Evolutionary conservation across 768 basidiomycete genomes (phyloP), one percentile per base, ranked within the genome.

Genomic region (Hygrophorus pudorinus): DNA sequence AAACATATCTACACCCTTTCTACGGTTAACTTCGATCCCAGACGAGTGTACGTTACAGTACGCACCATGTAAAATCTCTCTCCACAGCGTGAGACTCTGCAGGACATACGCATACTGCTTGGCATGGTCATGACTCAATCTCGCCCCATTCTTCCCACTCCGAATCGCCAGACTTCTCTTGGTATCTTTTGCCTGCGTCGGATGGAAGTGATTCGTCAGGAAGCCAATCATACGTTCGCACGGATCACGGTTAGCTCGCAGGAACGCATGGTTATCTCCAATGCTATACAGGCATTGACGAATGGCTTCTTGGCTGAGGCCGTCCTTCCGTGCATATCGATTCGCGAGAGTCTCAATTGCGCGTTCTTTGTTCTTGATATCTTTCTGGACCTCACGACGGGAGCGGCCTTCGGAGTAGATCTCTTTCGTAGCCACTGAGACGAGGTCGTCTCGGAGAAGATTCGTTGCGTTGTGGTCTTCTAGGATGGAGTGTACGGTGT

Each of bases 251-350:
- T 91, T 90, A 44, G 76, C 76, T 21, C 88, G 77, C 50, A 90
- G 63, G 71, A 91, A 91, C 9, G 88, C 85, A 56, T 90, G 85
- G 54, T 91, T 91, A 60, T 91, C 88, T 2, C 88, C 88, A 41
- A 91, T 89, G 53, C 82, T 85, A 59, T 90, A 91, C 40, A 91
- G 60, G 56, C 86, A 89, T 56, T 88, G 83, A 24, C 81, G 73
- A 8, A 87, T 65, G 38, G 70, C 63, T 55, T 90, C 87, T 50
- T 79, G 79, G 10, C 68, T 64, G 14, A 87, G 68, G 5, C 24
- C 24, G 7, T 71, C 74, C 13, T 68, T 64, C 14, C 72, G 69
- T 21, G 74, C 67, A 54, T 87, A 88, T 29, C 73, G 76, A 16
- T 67, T 41, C 1, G 87, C 74, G 2, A 91, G 75, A 0, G 68